phyloP scores from a whole-genome alignment of 225 moss, liverwort and hornwort genomes.

The Sphagnum contortum region DNA sequence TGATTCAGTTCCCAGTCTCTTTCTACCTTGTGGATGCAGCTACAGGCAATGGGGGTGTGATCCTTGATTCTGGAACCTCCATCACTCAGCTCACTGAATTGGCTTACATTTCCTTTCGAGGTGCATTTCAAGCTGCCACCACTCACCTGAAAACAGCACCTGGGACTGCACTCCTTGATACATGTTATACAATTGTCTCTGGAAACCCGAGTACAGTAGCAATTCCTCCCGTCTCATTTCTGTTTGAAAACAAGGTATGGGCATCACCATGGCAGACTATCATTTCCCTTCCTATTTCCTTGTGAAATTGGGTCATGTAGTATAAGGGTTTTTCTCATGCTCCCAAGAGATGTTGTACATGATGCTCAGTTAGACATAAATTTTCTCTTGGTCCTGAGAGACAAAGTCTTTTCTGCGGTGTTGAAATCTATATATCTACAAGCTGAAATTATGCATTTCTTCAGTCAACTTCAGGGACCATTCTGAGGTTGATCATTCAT shows the following conservation, averaged over 20 bases:
- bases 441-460: neutral
- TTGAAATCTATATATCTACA: neutral
- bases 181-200: conserved; percentile 31
- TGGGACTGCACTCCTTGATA: conserved; percentile 55
- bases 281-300: neutral
- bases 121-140: conserved; percentile 43
- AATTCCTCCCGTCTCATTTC: conserved; percentile 22
- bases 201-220: conserved; percentile 4
- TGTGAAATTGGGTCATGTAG: no score
- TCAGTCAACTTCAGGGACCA: neutral
- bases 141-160: conserved; percentile 23
- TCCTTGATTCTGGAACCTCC: conserved; percentile 65
- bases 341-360: neutral
- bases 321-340: no score
- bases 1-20: conserved; percentile 33
- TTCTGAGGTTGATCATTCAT: neutral
- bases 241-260: conserved; percentile 27
- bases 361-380: neutral
- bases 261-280: neutral
- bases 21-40: conserved; percentile 30
- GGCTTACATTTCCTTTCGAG: conserved; percentile 43
- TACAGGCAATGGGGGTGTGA: conserved; percentile 56
- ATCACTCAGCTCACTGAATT: conserved; percentile 38
- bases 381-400: neutral
- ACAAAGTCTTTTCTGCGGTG: neutral